A percentile compares a stretch with the other conserved stretches of the same genome.
These are phyloP conservation scores for Colletotrichum falcatum DNA, from an alignment of 2,329 filamentous ascomycete species.

Conservation along the genomic window DNA sequence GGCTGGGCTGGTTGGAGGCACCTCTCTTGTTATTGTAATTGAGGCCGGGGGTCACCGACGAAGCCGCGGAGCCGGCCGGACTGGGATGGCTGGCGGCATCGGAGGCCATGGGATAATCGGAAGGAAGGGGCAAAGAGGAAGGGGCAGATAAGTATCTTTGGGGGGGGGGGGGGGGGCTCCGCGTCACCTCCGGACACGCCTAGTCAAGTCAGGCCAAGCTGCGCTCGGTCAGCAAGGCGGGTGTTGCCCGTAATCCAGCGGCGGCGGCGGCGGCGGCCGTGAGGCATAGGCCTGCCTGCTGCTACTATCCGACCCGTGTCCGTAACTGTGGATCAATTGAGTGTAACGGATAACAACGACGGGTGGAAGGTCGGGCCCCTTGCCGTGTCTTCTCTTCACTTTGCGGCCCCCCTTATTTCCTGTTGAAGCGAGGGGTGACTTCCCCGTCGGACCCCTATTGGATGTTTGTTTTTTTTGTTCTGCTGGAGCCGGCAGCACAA, in stretches of 20 bases:
- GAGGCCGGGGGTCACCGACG: slow-evolving; percentile 30
- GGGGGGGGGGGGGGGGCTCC: too few species aligned
- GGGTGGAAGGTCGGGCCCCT: slow-evolving; percentile 14
- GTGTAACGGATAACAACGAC: background rate
- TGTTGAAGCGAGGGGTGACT: background rate
- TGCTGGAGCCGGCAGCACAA: slow-evolving; percentile 10
- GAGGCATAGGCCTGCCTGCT: slow-evolving; percentile 16
- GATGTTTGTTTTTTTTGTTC: slow-evolving; percentile 10
- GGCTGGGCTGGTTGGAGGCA: slow-evolving; percentile 33
- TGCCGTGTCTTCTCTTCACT: background rate
- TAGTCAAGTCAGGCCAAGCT: slow-evolving; percentile 20
- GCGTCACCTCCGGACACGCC: background rate
- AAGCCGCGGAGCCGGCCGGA: slow-evolving; percentile 39
- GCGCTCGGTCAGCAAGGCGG: slow-evolving; percentile 25
- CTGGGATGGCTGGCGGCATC: slow-evolving; percentile 40
- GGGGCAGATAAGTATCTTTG: background rate
- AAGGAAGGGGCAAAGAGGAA: background rate
- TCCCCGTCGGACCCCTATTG: background rate
- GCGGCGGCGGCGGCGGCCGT: slow-evolving; percentile 16
- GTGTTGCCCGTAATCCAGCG: slow-evolving; percentile 32
- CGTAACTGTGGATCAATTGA: slow-evolving; percentile 19
- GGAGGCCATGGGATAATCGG: slow-evolving; percentile 34
- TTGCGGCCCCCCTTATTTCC: slow-evolving; percentile 9
- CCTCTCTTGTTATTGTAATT: slow-evolving; percentile 27
- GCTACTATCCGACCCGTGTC: background rate